Base-by-base conservation (phyloP, 1,139 yeast species). In the Kodamaea arcana region DNA sequence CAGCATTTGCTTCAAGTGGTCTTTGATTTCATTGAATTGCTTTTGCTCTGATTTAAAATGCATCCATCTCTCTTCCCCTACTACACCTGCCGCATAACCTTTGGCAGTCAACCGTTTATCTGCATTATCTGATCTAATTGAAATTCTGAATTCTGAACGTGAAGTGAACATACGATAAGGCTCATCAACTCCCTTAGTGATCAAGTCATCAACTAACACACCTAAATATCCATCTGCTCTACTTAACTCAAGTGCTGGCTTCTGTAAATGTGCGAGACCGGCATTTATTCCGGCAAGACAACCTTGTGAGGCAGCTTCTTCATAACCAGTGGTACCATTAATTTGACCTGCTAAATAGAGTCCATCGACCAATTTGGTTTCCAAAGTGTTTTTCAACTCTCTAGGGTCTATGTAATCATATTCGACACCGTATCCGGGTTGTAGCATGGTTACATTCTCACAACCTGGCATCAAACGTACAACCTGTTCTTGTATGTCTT, bases 151-250 rank as follows among this genome's bases (percentile, higher is more conserved):
- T 54, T 94, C 99, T 0, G 95, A 85, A 36, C 99, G 72, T 2
- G 97, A 87, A 0, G 98, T 94, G 53, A 94, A 94, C 98, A 94
- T 94, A 43, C 99, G 70, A 56, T 94, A 94, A 1, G 99, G 99
- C 54, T 94, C 99, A 41, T 83, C 90, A 1, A 94, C 96, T 14
- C 98, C 99, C 59, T 88, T 87, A 1, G 97, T 90, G 25, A 88
- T 84, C 46, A 94, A 68, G 60, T 94, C 99, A 58, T 94, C 98
- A 29, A 94, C 82, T 40, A 94, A 65, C 5, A 92, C 95, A 1
- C 98, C 99, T 40, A 87, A 72, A 51, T 86, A 90, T 0, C 95
- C 97, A 52, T 88, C 94, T 1, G 87, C 73, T 42, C 99, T 67
- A 13, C 77, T 70, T 14, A 94, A 51, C 23, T 67, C 64, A 41